These are phyloP conservation scores for Tricholoma terreum DNA, from an alignment of 768 basidiomycete species.

Conservation along the genomic window DNA sequence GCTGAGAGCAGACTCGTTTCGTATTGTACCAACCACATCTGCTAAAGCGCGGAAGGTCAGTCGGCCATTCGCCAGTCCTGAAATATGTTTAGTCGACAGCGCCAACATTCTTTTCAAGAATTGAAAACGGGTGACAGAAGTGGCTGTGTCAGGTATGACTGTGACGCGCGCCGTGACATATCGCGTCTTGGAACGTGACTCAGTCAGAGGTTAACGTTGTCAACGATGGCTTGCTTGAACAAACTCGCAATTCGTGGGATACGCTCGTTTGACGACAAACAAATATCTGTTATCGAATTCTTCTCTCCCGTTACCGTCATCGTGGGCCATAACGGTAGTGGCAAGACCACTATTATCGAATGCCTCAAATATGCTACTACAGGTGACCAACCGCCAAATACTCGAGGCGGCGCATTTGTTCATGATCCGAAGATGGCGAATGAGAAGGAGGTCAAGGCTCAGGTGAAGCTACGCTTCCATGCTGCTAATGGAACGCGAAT, in stretches of 20 bases:
- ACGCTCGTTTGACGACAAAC: slow-evolving; percentile 95
- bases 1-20: background rate
- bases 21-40: slow-evolving; percentile 14
- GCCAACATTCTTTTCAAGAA: slow-evolving; percentile 8
- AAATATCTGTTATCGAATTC: slow-evolving; percentile 92
- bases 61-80: slow-evolving; percentile 3
- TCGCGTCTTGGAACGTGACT: slow-evolving; percentile 3
- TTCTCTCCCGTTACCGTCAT: slow-evolving; percentile 98
- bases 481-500: slow-evolving; percentile 89
- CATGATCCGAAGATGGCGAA: slow-evolving; percentile 99
- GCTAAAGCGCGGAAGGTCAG: slow-evolving; percentile 24
- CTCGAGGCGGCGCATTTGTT: slow-evolving; percentile 96
- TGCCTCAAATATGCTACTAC: slow-evolving; percentile 99
- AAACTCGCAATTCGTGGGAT: slow-evolving; percentile 94
- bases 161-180: slow-evolving; percentile 14
- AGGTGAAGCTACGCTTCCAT: slow-evolving; percentile 91
- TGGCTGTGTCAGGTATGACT: background rate
- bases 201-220: background rate
- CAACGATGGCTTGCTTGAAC: slow-evolving; percentile 74
- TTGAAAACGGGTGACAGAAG: background rate
- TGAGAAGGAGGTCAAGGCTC: slow-evolving; percentile 98
- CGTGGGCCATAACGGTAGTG: slow-evolving; percentile 97
- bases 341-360: slow-evolving; percentile 99
- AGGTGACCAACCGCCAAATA: slow-evolving; percentile 95
- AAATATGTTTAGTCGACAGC: slow-evolving; percentile 5